Evolutionary conservation across 352 stramenopile genomes (phyloP).

Genomic region (Phytophthora quininea): DNA sequence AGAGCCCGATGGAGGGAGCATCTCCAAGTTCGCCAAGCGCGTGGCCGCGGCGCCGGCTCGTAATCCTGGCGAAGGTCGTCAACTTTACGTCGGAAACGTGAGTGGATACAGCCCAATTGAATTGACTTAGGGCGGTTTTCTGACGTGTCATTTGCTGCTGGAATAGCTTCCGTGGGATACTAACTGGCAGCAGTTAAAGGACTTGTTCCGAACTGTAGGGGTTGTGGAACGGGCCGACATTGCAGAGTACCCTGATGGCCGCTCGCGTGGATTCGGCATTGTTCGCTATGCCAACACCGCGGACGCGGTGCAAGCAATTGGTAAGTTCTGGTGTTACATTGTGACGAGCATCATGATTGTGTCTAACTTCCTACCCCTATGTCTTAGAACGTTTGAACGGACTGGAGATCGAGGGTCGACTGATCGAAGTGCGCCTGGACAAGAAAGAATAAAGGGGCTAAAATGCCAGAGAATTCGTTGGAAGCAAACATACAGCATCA

Average conservation of each 20-base stretch:
- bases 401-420: conserved; percentile 65
- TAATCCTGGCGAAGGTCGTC: conserved; percentile 36
- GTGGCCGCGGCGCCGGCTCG: conserved; percentile 16
- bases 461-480: background rate
- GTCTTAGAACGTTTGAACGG: conserved; percentile 65
- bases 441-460: conserved; percentile 43
- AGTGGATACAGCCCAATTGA: conserved; percentile 11
- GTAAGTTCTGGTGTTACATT: conserved; percentile 34
- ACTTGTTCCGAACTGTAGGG: conserved; percentile 64
- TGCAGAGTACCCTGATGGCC: conserved; percentile 56
- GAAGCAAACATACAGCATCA: background rate
- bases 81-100: conserved; percentile 84
- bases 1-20: conserved; percentile 72
- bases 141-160: background rate
- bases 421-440: conserved; percentile 75
- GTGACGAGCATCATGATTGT: background rate
- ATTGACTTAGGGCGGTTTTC: too few relatives aligned
- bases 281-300: conserved; percentile 63
- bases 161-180: conserved; percentile 68
- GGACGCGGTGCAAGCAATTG: conserved; percentile 65
- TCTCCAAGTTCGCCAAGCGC: conserved; percentile 69
- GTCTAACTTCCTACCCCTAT: conserved; percentile 2
- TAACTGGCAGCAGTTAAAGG: conserved; percentile 74
- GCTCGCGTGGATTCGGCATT: conserved; percentile 73
- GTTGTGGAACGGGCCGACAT: conserved; percentile 77